Evolutionary conservation across 2,329 filamentous ascomycete genomes (phyloP), one percentile per base, ranked within the genome.

Genomic region (Trichoderma gracile): DNA sequence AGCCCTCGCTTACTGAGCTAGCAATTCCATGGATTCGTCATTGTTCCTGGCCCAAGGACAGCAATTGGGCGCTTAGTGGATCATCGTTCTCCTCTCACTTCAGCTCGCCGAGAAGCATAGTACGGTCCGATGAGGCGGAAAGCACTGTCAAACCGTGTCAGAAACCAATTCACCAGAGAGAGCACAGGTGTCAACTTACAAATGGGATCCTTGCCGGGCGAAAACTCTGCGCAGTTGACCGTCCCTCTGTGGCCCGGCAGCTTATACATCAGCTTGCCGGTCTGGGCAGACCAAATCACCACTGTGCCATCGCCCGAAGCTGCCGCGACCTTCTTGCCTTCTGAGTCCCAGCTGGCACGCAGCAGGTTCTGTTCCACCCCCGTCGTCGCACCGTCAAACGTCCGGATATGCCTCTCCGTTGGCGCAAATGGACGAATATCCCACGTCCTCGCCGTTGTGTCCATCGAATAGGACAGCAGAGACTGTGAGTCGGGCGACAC

Each of bases 361-460:
- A 96, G 86, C 15, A 99, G 80, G 71, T 98, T 98, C 82, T 95
- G 95, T 77, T 99, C 95, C 59, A 96, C 78, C 0, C 93, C 93
- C 42, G 87, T 83, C 12, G 90, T 89, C 0, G 94, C 94, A n/a
- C 95, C 95, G 71, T 98, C 94, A 75, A 95, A 97, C 0, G 92
- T 96, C 72, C 87, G 86, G 66, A 98, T 86, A 66, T 92, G 88
- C 68, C 95, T 84, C 74, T 97, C 91, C 0, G 89, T 87, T 0
- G 95, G 92, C 7, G 95, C 94, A 78, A 98, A 99, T 0, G 95
- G 94, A 69, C 94, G 85, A 59, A 99, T 91, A 74, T 99, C 94
- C 95, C 95, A 99, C 19, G 93, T 97, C 71, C 91, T 86, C 43
- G 93, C 95, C 0, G 94, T 97, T 21, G 91, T 93, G 76, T 99